phyloP scores from a whole-genome alignment of 1,284 basidiomycete genomes.

The Sanghuangporus sanghuang region DNA sequence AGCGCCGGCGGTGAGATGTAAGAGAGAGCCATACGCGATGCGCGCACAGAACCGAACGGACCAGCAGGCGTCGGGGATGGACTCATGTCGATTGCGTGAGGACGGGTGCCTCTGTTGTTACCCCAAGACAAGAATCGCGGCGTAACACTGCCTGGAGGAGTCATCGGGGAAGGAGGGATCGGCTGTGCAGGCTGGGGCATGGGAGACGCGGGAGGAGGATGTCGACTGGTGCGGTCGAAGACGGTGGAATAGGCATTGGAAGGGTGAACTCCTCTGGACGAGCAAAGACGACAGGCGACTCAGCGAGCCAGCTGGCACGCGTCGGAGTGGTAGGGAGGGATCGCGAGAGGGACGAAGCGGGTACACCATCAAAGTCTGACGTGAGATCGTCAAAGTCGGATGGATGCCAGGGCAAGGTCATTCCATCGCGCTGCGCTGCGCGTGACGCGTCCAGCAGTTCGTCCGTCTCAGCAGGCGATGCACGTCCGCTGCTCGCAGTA shows the following conservation, averaged over 20 bases:
- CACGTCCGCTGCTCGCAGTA: constrained; percentile 3
- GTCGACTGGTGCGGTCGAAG: neutral
- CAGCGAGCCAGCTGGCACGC: constrained; percentile 1
- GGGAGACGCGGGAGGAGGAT: constrained; percentile 1
- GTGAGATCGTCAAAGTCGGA: neutral
- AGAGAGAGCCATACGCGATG: constrained; percentile 9
- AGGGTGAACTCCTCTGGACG: neutral
- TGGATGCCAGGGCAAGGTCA: neutral
- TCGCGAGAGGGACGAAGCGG: neutral
- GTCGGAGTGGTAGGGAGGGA: constrained; percentile 10
- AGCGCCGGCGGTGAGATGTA: constrained; percentile 10
- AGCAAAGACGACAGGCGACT: constrained; percentile 1
- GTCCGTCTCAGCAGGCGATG: neutral
- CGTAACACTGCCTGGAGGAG: constrained; percentile 16
- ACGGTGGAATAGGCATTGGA: neutral
- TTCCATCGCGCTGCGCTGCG: neutral
- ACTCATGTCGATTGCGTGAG: constrained; percentile 11
- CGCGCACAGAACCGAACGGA: constrained; percentile 11
- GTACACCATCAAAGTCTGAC: neutral
- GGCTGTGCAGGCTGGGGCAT: neutral
- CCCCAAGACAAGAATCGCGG: constrained; percentile 15
- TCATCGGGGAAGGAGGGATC: constrained; percentile 8
- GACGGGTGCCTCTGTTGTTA: neutral
- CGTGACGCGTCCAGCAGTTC: neutral
- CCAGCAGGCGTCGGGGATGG: constrained; percentile 12